Base-by-base conservation (phyloP, 495 filamentous ascomycete species). In the Neurospora sp. region DNA sequence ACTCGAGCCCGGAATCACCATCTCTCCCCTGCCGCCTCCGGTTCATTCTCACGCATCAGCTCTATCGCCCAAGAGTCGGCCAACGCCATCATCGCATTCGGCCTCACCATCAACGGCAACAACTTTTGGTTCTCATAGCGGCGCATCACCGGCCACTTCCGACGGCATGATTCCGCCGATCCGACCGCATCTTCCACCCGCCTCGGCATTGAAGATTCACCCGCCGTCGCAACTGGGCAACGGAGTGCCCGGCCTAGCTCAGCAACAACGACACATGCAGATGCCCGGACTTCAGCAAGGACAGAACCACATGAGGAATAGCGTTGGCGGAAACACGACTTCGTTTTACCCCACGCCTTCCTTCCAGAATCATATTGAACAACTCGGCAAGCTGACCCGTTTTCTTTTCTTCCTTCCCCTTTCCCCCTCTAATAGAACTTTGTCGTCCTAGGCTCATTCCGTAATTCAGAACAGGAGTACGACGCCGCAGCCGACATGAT, bases 401-500 rank as follows among this genome's bases (percentile, higher is more conserved):
- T 84, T 86, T 80, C 75, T 87, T 85, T 81, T 83, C 82, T 78
- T 81, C 74, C 75, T 76, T 80, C 77, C 76, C 76, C 76, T 78
- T 81, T 59, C 14, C 73, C 81, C 81, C 72, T 86, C 84, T 84
- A 78, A 88, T 87, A 85, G 88, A 91, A 85, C 91, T 91, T 79
- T 91, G 89, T 88, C 87, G 90, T 93, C 90, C 91, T 92, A 93
- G 89, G 84, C 85, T 92, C 84, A 93, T 88, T 88, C 80, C 87
- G 86, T 92, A 87, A 82, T 90, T 87, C 88, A 99, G 96, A 98
- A 86, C 95, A 97, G 88, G 96, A 99, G 86, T 98, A 98, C 86
- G 96, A 99, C 83, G 94, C 96, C 71, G 92, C 96, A 86, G 90
- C 92, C 78, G 94, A 97, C 75, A 92, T 97, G 88, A 89, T 96